Base-by-base conservation (phyloP, 2,329 filamentous ascomycete genomes). In the Davidsoniella australis region DNA sequence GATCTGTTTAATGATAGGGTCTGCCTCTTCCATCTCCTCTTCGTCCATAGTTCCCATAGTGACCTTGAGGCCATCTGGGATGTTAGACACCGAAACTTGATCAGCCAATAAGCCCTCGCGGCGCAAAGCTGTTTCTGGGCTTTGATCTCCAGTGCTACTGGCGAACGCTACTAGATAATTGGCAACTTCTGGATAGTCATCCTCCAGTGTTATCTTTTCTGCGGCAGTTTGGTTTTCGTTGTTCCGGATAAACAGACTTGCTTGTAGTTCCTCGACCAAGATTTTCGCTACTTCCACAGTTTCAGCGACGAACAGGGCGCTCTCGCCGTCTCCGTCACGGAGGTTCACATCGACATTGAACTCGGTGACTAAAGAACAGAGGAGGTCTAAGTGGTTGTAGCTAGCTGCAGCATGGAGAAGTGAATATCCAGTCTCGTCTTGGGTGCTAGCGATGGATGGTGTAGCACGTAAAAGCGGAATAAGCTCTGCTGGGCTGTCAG, bases 341-440 rank as follows among this genome's bases (percentile, higher is more conserved):
- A 95, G 68, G 61, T 95, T 81, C 44, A 87, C 75, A 53, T 88
- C 70, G 20, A 89, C 88, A 10, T 78, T 66, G 64, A 88, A 85
- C 33, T 89, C 84, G 43, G 70, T 70, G 24, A 94, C 71, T 5
- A 98, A 73, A 0, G 76, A 65, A 53, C 83, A 80, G 14, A 95
- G 73, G 14, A 98, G 78, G 49, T 83, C 76, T 36, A 85, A 67
- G 61, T 96, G 88, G 61, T 82, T 83, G 71, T 96, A 98, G 57
- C 88, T 95, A 16, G 85, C 81, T 14, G 89, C 86, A 47, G 91
- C 91, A 64, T 98, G 91, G 45, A 96, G 69, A 23, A 96, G 77
- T 43, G 87, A 94, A 68, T 98, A 98, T 58, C 91, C 91, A 60
- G 95, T 83, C 53, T 82, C 78, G 64, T 98, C 91, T 66, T 94